Evolutionary conservation across 441 rosid species (phyloP).

Genomic region (Erodium moschatum): DNA sequence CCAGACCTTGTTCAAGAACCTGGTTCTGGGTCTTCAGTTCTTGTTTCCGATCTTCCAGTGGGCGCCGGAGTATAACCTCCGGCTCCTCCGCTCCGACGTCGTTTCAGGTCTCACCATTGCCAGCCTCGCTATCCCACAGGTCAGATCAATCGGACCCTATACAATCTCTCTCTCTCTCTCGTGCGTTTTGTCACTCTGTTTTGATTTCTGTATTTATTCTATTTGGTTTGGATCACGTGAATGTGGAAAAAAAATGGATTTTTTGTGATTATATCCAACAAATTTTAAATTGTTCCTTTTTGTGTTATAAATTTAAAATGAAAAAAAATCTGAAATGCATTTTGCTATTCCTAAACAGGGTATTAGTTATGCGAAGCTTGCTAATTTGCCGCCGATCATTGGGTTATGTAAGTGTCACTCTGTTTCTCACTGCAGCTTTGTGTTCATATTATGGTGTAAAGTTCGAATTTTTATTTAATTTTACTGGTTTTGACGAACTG

Average conservation of each 20-base stretch:
- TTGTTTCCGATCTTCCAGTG: constrained; percentile 76
- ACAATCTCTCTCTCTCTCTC: too few relatives aligned
- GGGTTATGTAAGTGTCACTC: constrained; percentile 67
- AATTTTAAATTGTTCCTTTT: background rate
- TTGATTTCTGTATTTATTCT: background rate
- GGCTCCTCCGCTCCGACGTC: constrained; percentile 67
- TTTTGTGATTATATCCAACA: background rate
- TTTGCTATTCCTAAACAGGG: constrained; percentile 41
- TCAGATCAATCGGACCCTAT: constrained; percentile 8
- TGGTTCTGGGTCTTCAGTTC: constrained; percentile 56
- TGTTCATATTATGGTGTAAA: background rate
- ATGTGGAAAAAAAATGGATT: too few relatives aligned
- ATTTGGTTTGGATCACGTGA: background rate
- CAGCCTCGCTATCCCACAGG: constrained; percentile 98
- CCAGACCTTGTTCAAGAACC: constrained; percentile 50
- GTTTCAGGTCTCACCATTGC: constrained; percentile 98
- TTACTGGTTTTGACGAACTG: background rate
- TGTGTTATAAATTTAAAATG: background rate
- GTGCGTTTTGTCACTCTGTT: background rate
- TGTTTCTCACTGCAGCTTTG: background rate
- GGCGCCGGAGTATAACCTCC: constrained; percentile 56
- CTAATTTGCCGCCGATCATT: constrained; percentile 82
- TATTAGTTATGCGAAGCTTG: constrained; percentile 95
- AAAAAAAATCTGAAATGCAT: background rate
- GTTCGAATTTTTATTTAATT: background rate